Percentiles rank a stretch among this genome's conserved stretches.
Conservation (phyloP, 768 basidiomycete species). For the Suillus cothurnatus region DNA sequence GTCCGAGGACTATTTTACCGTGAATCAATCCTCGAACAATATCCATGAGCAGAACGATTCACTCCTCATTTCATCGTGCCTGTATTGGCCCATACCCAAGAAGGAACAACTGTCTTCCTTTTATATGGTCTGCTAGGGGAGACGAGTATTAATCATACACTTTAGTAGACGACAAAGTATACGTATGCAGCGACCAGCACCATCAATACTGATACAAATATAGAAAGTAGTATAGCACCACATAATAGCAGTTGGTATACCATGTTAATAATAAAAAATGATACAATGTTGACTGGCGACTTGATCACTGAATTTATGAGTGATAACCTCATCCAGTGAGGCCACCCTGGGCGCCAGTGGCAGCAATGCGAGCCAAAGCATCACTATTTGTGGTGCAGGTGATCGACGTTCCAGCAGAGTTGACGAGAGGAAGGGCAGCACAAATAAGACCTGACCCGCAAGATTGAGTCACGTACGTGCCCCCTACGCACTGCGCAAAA, state of each 20-base stretch:
- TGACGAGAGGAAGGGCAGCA: slow-evolving; percentile 56
- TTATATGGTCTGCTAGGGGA: not conserved
- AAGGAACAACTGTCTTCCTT: not conserved
- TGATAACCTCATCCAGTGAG: slow-evolving; percentile 35
- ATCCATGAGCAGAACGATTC: not conserved
- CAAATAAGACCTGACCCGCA: slow-evolving; percentile 39
- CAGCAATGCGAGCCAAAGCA: slow-evolving; percentile 42
- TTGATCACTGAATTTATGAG: not conserved
- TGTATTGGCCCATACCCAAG: not conserved
- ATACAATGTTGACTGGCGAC: slow-evolving; percentile 1
- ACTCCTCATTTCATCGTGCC: not conserved
- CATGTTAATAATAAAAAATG: not conserved
- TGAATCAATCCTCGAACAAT: not conserved
- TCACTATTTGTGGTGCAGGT: slow-evolving; percentile 52
- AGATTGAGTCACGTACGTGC: slow-evolving; percentile 35
- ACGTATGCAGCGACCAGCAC: slow-evolving; percentile 8
- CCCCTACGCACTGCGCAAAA: slow-evolving; percentile 58
- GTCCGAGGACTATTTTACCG: not conserved
- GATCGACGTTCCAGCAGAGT: slow-evolving; percentile 52
- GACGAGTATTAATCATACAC: not conserved
- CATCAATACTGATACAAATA: not conserved
- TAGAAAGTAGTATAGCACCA: not conserved
- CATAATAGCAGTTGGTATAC: not conserved
- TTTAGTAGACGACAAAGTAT: slow-evolving; percentile 2
- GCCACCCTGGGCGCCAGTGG: slow-evolving; percentile 48